Evolutionary conservation across 257 asterid genomes (phyloP).

Genomic region (Solanum lignicaule): DNA sequence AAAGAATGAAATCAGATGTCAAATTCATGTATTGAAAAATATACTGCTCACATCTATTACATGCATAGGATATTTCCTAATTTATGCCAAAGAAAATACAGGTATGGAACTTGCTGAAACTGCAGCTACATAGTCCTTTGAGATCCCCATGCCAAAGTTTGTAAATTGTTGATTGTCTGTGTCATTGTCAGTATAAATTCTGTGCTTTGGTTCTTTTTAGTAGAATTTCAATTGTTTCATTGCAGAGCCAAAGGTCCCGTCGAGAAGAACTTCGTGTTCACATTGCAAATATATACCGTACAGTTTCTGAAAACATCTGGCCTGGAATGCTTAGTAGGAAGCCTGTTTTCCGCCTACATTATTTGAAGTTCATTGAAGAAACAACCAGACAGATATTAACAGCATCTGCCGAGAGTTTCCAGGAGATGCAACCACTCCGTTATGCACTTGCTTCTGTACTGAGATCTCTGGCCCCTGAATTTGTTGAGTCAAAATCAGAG

Average conservation of each 20-base stretch:
- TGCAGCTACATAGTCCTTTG: not conserved
- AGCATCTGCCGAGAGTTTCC: slow-evolving; percentile 77
- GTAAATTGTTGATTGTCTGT: not conserved
- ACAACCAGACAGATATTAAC: slow-evolving; percentile 65
- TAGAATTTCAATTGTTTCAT: not conserved
- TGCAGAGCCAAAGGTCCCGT: slow-evolving; percentile 93
- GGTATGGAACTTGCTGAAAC: not conserved
- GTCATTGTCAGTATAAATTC: not conserved
- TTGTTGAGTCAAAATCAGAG: slow-evolving; percentile 94
- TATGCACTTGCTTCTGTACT: slow-evolving; percentile 91
- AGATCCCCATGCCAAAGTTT: not conserved
- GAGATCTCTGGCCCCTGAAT: slow-evolving; percentile 94
- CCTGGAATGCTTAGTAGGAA: slow-evolving; percentile 95
- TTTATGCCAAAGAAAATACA: not conserved
- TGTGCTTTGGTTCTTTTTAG: not conserved
- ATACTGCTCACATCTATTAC: not conserved
- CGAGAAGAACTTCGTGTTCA: slow-evolving; percentile 95
- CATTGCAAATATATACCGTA: slow-evolving; percentile 78
- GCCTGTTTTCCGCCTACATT: slow-evolving; percentile 96
- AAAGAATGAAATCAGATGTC: not conserved
- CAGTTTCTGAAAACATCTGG: slow-evolving; percentile 93
- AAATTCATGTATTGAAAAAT: not conserved
- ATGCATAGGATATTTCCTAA: not conserved
- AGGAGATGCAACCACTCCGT: slow-evolving; percentile 88
- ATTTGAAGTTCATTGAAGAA: slow-evolving; percentile 89